Conservation (phyloP, 352 stramenopile genomes). For the Phytophthora tubulina region DNA sequence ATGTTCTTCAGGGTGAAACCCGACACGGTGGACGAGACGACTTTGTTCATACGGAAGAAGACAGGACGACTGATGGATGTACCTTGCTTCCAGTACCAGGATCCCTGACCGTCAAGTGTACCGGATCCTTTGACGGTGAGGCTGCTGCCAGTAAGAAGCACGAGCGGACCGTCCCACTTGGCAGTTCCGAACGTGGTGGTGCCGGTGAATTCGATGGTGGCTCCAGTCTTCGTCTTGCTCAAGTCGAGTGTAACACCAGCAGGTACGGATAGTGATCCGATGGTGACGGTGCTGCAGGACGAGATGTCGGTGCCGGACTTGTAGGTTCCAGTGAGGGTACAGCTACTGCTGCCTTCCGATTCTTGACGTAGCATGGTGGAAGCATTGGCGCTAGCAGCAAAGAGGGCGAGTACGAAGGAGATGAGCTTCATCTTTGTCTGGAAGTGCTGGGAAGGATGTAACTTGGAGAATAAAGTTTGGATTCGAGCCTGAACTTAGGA, state of each 20-base stretch:
- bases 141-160: slow-evolving; percentile 28
- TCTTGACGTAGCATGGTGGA: slow-evolving; percentile 31
- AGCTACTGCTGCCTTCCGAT: slow-evolving; percentile 10
- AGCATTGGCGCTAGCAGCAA: not conserved
- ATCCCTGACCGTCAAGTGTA: slow-evolving; percentile 41
- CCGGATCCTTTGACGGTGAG: slow-evolving; percentile 35
- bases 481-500: not conserved
- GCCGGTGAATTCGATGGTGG: slow-evolving; percentile 41
- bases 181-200: slow-evolving; percentile 45
- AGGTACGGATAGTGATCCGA: slow-evolving; percentile 25
- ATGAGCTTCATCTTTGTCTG: slow-evolving; percentile 32
- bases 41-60: slow-evolving; percentile 18
- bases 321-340: slow-evolving; percentile 38
- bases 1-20: slow-evolving; percentile 45
- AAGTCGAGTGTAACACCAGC: slow-evolving; percentile 32
- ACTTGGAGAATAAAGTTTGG: slow-evolving; percentile 10
- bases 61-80: slow-evolving; percentile 23
- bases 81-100: slow-evolving; percentile 47
- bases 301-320: slow-evolving; percentile 41
- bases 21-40: slow-evolving; percentile 29
- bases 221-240: slow-evolving; percentile 35
- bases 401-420: slow-evolving; percentile 2
- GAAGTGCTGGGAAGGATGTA: not conserved
- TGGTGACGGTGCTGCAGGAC: slow-evolving; percentile 37
- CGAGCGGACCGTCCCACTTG: slow-evolving; percentile 41